Percentiles rank a stretch among this genome's conserved stretches.
Evolutionary conservation across 805 yeast species (phyloP).

Genomic region (Wilhelminamyces savonicus): DNA sequence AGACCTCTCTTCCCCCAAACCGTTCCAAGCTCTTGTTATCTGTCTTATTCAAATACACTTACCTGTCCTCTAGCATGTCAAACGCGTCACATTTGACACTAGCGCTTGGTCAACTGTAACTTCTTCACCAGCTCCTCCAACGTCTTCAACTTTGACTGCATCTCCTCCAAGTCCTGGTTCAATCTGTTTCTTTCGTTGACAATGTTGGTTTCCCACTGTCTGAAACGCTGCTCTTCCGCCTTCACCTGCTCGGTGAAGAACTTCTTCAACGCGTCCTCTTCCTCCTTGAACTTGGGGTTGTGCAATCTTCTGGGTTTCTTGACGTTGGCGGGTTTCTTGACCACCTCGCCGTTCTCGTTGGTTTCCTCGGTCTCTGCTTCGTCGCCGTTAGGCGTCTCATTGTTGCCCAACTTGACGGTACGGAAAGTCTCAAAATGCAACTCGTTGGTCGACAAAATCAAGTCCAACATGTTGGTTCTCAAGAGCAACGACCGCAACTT

Average conservation of each 20-base stretch:
- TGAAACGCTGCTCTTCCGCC: constrained; percentile 93
- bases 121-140: constrained; percentile 71
- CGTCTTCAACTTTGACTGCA: constrained; percentile 69
- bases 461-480: constrained; percentile 79
- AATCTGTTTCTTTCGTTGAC: constrained; percentile 91
- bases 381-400: constrained; percentile 26
- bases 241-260: constrained; percentile 94
- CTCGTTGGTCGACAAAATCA: constrained; percentile 74
- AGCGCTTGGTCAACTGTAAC: constrained; percentile 37
- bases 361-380: constrained; percentile 23
- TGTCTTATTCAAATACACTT: too few species aligned
- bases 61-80: too few species aligned
- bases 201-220: constrained; percentile 97
- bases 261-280: constrained; percentile 88
- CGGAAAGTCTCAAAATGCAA: constrained; percentile 78
- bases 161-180: constrained; percentile 87
- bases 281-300: constrained; percentile 94
- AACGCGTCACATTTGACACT: too few species aligned
- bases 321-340: constrained; percentile 17
- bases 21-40: too few species aligned
- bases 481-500: constrained; percentile 71
- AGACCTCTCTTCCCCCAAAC: too few species aligned
- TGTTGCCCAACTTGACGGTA: constrained; percentile 52
- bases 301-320: constrained; percentile 52
- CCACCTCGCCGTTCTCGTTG: constrained; percentile 20